Evolutionary conservation across 225 moss, liverwort and hornwort genomes (phyloP).

Genomic region (Neckera pumila): DNA sequence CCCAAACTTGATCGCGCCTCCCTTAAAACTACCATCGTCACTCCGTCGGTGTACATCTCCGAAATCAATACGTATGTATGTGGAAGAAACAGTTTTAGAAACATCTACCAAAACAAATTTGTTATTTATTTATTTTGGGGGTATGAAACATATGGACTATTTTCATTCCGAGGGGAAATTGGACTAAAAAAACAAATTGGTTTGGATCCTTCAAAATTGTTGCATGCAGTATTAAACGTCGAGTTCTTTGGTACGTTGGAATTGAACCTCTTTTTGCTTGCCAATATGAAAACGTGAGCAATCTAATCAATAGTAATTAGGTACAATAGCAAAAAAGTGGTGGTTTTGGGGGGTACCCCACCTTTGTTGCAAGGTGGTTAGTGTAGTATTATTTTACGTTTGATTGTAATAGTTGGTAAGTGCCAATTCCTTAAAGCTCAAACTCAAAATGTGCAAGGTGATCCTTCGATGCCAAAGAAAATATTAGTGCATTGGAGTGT

Average conservation of each 20-base stretch:
- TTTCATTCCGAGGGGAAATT: too few species aligned
- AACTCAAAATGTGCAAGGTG: neutral
- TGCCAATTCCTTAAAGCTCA: accelerated
- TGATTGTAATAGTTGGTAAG: neutral
- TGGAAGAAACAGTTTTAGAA: neutral
- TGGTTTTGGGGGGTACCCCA: neutral
- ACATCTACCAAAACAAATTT: neutral
- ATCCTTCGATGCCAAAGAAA: neutral
- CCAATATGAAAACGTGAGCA: neutral
- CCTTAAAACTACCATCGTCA: neutral
- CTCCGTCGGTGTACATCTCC: neutral
- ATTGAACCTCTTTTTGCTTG: accelerated
- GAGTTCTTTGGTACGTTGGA: neutral
- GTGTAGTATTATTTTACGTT: neutral
- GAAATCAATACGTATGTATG: neutral
- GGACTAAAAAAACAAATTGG: too few species aligned
- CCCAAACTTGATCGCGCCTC: neutral
- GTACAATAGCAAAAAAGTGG: accelerated
- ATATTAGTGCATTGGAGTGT: neutral
- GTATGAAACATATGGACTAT: too few species aligned
- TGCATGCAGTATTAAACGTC: neutral
- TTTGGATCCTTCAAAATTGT: accelerated
- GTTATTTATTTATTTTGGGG: too few species aligned
- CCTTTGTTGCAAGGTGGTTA: neutral
- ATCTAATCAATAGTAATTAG: neutral